Evolutionary conservation across 192 early-diverging fungal species (phyloP).

Genomic region (Linnemannia schmuckeri): DNA sequence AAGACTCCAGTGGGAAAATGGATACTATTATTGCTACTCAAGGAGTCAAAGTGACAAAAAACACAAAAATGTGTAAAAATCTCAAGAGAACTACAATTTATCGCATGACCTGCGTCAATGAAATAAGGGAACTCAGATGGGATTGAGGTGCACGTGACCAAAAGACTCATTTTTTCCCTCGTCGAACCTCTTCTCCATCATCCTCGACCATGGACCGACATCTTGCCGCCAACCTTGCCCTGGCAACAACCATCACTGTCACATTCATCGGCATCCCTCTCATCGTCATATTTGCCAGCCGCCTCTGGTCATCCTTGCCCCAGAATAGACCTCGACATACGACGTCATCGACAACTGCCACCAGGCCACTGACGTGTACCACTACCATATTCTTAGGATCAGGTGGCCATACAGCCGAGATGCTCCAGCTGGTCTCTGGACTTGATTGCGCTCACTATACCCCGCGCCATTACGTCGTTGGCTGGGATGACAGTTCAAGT

Average conservation of each 20-base stretch:
- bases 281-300: slow-evolving; percentile 5
- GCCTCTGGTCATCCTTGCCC: slow-evolving; percentile 47
- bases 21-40: too few relatives aligned
- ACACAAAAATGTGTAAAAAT: too few relatives aligned
- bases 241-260: slow-evolving; percentile 20
- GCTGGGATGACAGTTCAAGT: slow-evolving; percentile 75
- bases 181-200: not conserved
- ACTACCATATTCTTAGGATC: slow-evolving; percentile 34
- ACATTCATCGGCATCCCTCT: slow-evolving; percentile 16
- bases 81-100: too few relatives aligned
- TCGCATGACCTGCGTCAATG: too few relatives aligned
- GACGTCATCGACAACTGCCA: not conserved
- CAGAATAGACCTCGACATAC: slow-evolving; percentile 56
- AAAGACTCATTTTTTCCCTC: not conserved
- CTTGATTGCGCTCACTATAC: slow-evolving; percentile 69
- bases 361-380: not conserved
- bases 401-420: slow-evolving; percentile 96
- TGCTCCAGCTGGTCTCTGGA: slow-evolving; percentile 78
- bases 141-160: too few relatives aligned
- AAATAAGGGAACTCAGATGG: too few relatives aligned
- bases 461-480: slow-evolving; percentile 81
- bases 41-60: too few relatives aligned
- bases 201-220: slow-evolving; percentile 5
- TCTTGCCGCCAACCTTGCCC: slow-evolving; percentile 21
- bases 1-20: too few relatives aligned